These are phyloP conservation scores for Talaromyces sp. DNA, from an alignment of 2,329 filamentous ascomycete species.

Conservation along the genomic window DNA sequence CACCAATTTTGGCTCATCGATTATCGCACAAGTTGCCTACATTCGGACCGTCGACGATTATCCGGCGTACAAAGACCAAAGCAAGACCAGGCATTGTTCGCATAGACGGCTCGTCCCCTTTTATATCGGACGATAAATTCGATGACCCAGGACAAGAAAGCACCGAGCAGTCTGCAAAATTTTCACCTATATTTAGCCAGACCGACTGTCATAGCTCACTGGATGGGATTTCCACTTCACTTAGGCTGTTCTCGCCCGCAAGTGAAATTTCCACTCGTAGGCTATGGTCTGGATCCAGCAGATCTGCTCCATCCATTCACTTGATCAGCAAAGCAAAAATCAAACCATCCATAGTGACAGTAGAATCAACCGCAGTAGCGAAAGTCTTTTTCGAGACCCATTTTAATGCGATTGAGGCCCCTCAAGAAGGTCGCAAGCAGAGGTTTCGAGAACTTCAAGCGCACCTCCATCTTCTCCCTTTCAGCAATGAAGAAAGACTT, in stretches of 20 bases:
- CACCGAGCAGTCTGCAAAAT: conserved; percentile 32
- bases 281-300: conserved; percentile 1
- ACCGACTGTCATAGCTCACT: conserved; percentile 37
- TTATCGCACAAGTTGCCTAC: conserved; percentile 39
- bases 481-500: conserved; percentile 54
- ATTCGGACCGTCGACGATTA: conserved; percentile 41
- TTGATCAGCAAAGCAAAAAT: conserved; percentile 15
- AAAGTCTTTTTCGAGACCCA: conserved; percentile 85
- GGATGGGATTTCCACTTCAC: conserved; percentile 27
- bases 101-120: conserved; percentile 20
- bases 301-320: conserved; percentile 17
- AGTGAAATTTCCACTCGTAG: conserved; percentile 9
- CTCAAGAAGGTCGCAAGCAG: conserved; percentile 57
- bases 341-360: conserved; percentile 52
- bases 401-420: conserved; percentile 67
- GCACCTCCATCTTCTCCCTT: conserved; percentile 58
- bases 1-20: conserved; percentile 30
- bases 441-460: conserved; percentile 62
- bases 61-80: conserved; percentile 36
- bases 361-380: conserved; percentile 73
- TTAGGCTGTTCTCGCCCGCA: conserved; percentile 18
- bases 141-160: conserved; percentile 32
- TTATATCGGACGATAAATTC: conserved; percentile 22
- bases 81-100: conserved; percentile 33
- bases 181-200: conserved; percentile 30